These are phyloP conservation scores for Colletotrichum sp. DNA, from an alignment of 2,329 filamentous ascomycete genomes.

Conservation along the genomic window DNA sequence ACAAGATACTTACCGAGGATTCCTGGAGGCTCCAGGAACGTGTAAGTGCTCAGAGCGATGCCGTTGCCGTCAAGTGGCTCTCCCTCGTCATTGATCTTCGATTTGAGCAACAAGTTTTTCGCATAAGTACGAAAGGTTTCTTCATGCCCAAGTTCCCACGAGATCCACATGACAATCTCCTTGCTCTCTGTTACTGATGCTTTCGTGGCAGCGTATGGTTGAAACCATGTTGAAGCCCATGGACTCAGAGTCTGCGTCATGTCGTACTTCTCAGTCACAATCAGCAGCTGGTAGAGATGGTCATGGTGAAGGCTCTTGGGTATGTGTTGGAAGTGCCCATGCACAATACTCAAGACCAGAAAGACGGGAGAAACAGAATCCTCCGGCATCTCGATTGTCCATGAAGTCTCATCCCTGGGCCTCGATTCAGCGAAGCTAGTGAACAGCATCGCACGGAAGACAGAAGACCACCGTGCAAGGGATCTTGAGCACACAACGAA, in stretches of 20 bases:
- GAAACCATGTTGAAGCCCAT: neutral
- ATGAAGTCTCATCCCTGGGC: neutral
- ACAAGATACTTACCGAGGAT: neutral
- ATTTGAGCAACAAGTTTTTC: neutral
- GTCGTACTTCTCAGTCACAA: neutral
- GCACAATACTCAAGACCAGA: neutral
- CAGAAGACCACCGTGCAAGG: neutral
- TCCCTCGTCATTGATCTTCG: neutral
- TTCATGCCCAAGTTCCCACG: neutral
- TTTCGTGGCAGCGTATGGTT: neutral
- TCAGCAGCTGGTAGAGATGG: neutral
- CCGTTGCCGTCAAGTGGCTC: neutral
- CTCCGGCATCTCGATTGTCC: neutral
- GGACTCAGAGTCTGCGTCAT: neutral
- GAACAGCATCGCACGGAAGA: constrained; percentile 1
- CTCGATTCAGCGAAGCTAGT: neutral
- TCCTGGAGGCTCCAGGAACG: neutral
- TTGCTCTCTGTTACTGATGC: neutral
- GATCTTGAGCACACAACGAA: neutral
- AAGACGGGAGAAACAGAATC: neutral
- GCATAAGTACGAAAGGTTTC: accelerated
- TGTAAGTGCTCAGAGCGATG: neutral
- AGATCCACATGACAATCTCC: neutral
- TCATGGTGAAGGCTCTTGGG: neutral
- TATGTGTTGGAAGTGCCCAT: neutral